Conservation (phyloP, 2,329 filamentous ascomycete genomes). For the Parastagonospora avenae region DNA sequence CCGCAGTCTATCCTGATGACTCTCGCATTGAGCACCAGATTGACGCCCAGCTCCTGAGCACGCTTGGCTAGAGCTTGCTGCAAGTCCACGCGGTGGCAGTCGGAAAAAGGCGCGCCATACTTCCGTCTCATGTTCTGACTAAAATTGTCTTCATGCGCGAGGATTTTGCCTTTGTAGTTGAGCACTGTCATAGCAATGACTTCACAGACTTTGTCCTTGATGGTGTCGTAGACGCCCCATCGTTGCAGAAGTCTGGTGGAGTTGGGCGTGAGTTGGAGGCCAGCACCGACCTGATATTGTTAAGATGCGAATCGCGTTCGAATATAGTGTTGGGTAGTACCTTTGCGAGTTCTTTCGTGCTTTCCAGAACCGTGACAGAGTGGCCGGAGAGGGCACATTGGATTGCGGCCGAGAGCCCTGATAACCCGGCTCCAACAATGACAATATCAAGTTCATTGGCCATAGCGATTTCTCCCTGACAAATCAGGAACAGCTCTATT, state of each 20-base stretch:
- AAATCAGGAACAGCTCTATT: too few relatives aligned
- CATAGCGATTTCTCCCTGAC: slow-evolving; percentile 7
- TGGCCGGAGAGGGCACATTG: slow-evolving; percentile 49
- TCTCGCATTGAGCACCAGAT: slow-evolving; percentile 55
- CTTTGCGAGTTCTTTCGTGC: slow-evolving; percentile 50
- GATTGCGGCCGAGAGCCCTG: slow-evolving; percentile 52
- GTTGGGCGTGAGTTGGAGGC: slow-evolving; percentile 45
- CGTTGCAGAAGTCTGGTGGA: slow-evolving; percentile 56
- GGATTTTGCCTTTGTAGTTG: slow-evolving; percentile 56
- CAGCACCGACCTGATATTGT: slow-evolving; percentile 37
- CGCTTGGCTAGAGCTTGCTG: slow-evolving; percentile 59
- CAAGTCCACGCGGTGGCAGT: slow-evolving; percentile 67
- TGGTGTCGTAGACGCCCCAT: slow-evolving; percentile 56
- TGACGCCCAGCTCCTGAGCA: slow-evolving; percentile 60
- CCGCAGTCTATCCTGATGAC: slow-evolving; percentile 57
- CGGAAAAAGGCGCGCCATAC: slow-evolving; percentile 63
- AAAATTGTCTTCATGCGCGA: slow-evolving; percentile 60
- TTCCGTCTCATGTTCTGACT: slow-evolving; percentile 58
- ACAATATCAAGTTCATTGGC: slow-evolving; percentile 28
- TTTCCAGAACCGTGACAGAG: slow-evolving; percentile 50
- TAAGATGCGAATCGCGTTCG: not conserved
- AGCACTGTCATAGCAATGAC: slow-evolving; percentile 59
- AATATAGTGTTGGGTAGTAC: slow-evolving; percentile 24
- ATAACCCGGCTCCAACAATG: slow-evolving; percentile 49
- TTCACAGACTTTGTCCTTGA: slow-evolving; percentile 47